These are phyloP conservation scores for Aspergillus awamori DNA, from an alignment of 2,329 filamentous ascomycete species.

Conservation along the genomic window DNA sequence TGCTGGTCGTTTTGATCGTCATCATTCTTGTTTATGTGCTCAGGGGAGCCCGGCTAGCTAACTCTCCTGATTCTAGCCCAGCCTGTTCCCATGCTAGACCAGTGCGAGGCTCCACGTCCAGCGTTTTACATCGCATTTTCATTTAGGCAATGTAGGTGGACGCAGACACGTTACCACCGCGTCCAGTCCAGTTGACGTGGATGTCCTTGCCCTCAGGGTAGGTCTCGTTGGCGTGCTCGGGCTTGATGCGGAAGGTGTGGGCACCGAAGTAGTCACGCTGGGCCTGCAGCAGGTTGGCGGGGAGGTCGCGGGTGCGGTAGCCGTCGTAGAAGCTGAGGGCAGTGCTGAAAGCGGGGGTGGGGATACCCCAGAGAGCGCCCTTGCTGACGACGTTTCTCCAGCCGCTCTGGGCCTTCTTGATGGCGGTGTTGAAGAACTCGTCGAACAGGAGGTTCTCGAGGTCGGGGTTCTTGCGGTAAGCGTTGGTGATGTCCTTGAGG, in stretches of 20 bases:
- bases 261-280: slow-evolving; percentile 99
- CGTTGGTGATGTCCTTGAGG: slow-evolving; percentile 98
- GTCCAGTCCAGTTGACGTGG: slow-evolving; percentile 99
- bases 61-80: slow-evolving; percentile 18
- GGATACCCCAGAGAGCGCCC: slow-evolving; percentile 90
- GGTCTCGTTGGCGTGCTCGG: slow-evolving; percentile 73
- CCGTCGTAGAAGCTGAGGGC: slow-evolving; percentile 98
- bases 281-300: slow-evolving; percentile 96
- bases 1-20: slow-evolving; percentile 21
- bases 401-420: slow-evolving; percentile 90
- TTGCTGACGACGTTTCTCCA: slow-evolving; percentile 92
- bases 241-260: slow-evolving; percentile 88
- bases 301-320: slow-evolving; percentile 94
- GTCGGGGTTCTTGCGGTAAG: slow-evolving; percentile 91
- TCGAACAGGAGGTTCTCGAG: slow-evolving; percentile 98
- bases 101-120: slow-evolving; percentile 29
- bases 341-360: slow-evolving; percentile 93
- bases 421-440: slow-evolving; percentile 99
- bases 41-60: slow-evolving; percentile 12
- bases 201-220: slow-evolving; percentile 86
- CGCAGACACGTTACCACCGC: slow-evolving; percentile 94
- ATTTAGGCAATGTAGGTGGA: slow-evolving; percentile 94
- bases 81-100: slow-evolving; percentile 16
- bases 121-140: slow-evolving; percentile 28
- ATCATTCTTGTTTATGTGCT: slow-evolving; percentile 28